Base-by-base conservation (phyloP, 1,284 basidiomycete genomes). In the Pseudozyma sp. region DNA sequence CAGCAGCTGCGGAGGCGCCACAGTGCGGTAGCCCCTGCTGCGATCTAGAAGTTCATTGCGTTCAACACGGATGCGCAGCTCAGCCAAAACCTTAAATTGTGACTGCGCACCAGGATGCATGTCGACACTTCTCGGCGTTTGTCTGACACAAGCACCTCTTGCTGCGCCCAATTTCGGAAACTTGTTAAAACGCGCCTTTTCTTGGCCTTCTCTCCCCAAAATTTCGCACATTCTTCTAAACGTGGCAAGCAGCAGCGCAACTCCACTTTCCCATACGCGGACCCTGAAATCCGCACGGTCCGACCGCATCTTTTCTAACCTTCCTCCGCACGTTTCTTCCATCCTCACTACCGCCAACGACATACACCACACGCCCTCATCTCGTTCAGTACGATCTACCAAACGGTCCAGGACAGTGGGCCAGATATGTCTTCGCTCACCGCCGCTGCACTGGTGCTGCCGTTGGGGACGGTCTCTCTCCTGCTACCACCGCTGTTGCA, bases 401-500 rank as follows among this genome's bases (percentile, higher is more conserved):
- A 60, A 43, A 25, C n/a, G 34, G 16, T 5, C 8, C 25, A 31
- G 25, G 25, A 31, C 25, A 31, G 25, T 6, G 25, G 25, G 6
- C 11, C 25, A n/a, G 21, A 43, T 18, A 64, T 70, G 62, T 1
- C 58, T 12, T 67, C 59, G 52, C 58, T 63, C 25, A n/a, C 43
- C 18, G 34, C 51, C 31, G 47, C 70, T 31, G 66, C 71, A 0
- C 12, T 68, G 7, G 49, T 63, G 44, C 44, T 74, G 56, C 71
- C 71, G 14, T 5, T 59, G 1, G 66, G 66, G 11, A 36, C 63
- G 13, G 21, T 57, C 7, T 21, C 59, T 1, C 25, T 74, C 10
- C 10, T 65, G 12, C 61, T 74, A 0, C 71, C 71, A 4, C 71
- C 71, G 0, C 40, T 74, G 36, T 42, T 74, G 1, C 66, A 74